Evolutionary conservation across 2,329 filamentous ascomycete genomes (phyloP).

Genomic region (Colletotrichum costaricense): DNA sequence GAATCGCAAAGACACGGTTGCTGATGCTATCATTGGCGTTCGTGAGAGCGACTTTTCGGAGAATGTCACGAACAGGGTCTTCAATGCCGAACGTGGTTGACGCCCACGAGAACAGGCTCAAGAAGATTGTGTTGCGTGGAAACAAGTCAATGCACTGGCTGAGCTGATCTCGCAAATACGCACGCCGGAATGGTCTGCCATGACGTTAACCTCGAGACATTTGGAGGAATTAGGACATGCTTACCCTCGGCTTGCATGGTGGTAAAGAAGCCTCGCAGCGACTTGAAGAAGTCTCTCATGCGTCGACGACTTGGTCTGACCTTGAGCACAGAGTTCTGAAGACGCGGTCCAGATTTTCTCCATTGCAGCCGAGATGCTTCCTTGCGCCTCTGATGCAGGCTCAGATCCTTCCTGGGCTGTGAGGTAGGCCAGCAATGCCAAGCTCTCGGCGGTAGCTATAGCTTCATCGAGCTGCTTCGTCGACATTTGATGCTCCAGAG

Average conservation of each 20-base stretch:
- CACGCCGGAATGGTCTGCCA: constrained; percentile 73
- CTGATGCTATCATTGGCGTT: constrained; percentile 53
- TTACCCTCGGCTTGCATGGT: constrained; percentile 71
- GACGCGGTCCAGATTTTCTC: constrained; percentile 54
- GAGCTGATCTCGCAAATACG: constrained; percentile 72
- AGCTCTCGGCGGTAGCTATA: constrained; percentile 67
- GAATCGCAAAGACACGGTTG: constrained; percentile 61
- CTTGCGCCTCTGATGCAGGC: constrained; percentile 59
- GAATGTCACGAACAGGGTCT: constrained; percentile 78
- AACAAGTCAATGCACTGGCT: constrained; percentile 71
- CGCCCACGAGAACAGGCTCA: constrained; percentile 79
- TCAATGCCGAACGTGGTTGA: constrained; percentile 78
- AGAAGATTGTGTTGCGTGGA: constrained; percentile 81
- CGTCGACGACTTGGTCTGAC: constrained; percentile 44
- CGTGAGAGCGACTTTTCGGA: constrained; percentile 63
- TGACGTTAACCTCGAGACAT: constrained; percentile 34
- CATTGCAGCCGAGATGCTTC: constrained; percentile 66
- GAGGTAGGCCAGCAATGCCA: constrained; percentile 76
- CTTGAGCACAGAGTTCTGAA: constrained; percentile 53
- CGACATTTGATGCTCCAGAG: constrained; percentile 67
- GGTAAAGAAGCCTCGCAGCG: constrained; percentile 72
- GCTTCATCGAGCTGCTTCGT: constrained; percentile 60
- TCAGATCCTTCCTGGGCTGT: constrained; percentile 54
- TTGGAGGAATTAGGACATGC: constrained; percentile 35
- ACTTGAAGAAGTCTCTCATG: constrained; percentile 78